phyloP scores from a whole-genome alignment of 1,139 yeast genomes.

The Yamadazyma sp. region DNA sequence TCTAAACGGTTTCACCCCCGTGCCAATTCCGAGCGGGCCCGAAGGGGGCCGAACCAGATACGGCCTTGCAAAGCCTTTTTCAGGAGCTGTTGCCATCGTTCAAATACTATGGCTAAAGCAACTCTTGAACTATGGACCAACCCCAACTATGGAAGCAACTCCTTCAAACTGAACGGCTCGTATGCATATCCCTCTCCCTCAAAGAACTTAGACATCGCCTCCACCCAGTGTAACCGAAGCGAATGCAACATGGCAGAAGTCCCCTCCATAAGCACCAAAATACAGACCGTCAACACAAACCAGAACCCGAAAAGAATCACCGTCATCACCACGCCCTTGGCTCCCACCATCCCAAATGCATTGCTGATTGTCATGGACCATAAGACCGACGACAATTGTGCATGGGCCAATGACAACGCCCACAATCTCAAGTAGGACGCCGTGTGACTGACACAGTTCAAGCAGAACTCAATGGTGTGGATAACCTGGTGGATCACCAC shows the following conservation, averaged over 20 bases:
- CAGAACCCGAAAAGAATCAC: constrained; percentile 88
- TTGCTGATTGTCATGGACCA: constrained; percentile 94
- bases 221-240: constrained; percentile 97
- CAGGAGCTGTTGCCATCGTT: too few relatives aligned
- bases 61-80: too few relatives aligned
- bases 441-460: constrained; percentile 96
- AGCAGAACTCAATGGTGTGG: constrained; percentile 96
- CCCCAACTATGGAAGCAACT: too few relatives aligned
- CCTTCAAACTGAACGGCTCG: constrained; percentile 57
- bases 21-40: too few relatives aligned
- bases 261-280: constrained; percentile 96
- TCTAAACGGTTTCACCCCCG: too few relatives aligned
- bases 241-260: constrained; percentile 99
- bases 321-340: constrained; percentile 66
- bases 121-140: too few relatives aligned
- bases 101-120: too few relatives aligned
- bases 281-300: constrained; percentile 88
- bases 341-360: constrained; percentile 70
- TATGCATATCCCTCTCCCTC: constrained; percentile 93
- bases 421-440: constrained; percentile 95
- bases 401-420: constrained; percentile 97
- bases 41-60: too few relatives aligned
- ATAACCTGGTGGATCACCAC: constrained; percentile 96
- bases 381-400: constrained; percentile 88
- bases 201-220: constrained; percentile 97